Base-by-base conservation (phyloP, 2,329 filamentous ascomycete genomes). In the Polychaeton citri region DNA sequence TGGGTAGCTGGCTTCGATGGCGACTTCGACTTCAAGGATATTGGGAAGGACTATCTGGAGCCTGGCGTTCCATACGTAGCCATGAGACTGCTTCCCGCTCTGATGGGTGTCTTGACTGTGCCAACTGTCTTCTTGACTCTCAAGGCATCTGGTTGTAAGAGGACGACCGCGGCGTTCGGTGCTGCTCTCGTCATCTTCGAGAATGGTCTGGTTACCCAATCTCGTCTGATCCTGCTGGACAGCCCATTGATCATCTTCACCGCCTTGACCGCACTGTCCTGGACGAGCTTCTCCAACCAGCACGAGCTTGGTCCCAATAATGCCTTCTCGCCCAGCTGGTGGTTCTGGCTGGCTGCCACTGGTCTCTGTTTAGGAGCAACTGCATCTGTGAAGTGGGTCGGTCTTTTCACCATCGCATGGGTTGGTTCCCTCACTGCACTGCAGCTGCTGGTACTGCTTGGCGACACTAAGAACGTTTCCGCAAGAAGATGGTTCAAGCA, bases 11-110 rank as follows among this genome's bases (percentile, higher is more conserved):
- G 90, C 36, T 98, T 96, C 60, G 75, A 95, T 55, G 90, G 90
- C 45, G 72, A 85, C 44, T 98, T 98, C 58, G 90, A 96, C 61
- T 98, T 98, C 70, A 98, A 96, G 69, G 87, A 98, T 50, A 98
- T 98, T 62, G 90, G 90, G 61, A 95, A 96, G 66, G 90, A 98
- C 61, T 98, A 98, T 58, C 59, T 96, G 44, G 90, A 94, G 64
- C 86, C 90, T 3, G 76, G 78, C 36, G 90, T 98, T 37, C 90
- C 90, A 30, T 98, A 98, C 62, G 90, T 98, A 38, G 82, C 90
- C 38, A 98, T 98, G 90, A 81, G 90, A 58, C 63, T 96, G 63
- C 76, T 94, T 47, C 88, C 90, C 26, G 90, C 90, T 37, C 66
- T 96, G 45, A 80, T 86, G 50, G 90, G 90, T 56, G 79, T 96